These are phyloP conservation scores for Lobulomyces angularis DNA, from an alignment of 192 early-diverging fungal genomes.

Conservation along the genomic window DNA sequence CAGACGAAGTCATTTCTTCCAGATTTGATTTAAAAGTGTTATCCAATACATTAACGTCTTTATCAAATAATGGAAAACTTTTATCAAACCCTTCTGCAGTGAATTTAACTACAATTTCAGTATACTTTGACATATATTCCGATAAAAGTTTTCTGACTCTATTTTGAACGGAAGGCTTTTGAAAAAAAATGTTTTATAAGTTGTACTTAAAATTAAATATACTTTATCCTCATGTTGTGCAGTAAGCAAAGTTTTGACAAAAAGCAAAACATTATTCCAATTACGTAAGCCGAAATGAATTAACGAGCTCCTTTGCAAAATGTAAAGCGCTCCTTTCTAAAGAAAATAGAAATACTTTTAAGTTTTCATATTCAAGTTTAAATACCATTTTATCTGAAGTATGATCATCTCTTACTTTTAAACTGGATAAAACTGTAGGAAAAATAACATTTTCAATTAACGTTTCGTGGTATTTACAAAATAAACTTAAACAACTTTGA, in stretches of 20 bases:
- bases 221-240: slow-evolving; percentile 60
- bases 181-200: neutral
- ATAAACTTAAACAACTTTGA: slow-evolving; percentile 12
- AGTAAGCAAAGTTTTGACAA: slow-evolving; percentile 35
- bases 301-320: slow-evolving; percentile 38
- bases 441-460: too few relatives aligned
- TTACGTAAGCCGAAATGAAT: slow-evolving; percentile 37
- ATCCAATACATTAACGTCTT: too few relatives aligned
- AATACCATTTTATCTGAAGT: too few relatives aligned
- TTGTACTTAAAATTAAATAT: neutral
- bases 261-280: slow-evolving; percentile 41
- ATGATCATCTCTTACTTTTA: too few relatives aligned
- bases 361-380: slow-evolving; percentile 43
- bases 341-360: slow-evolving; percentile 27
- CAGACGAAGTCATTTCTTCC: too few relatives aligned
- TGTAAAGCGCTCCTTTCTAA: slow-evolving; percentile 60
- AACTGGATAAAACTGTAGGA: too few relatives aligned
- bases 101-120: slow-evolving; percentile 31
- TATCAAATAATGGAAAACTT: too few relatives aligned
- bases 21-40: too few relatives aligned
- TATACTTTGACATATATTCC: slow-evolving; percentile 40
- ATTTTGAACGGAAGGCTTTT: slow-evolving; percentile 49
- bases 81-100: too few relatives aligned
- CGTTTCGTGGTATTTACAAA: too few relatives aligned
- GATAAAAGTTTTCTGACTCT: slow-evolving; percentile 49